Percentiles rank a stretch among this genome's conserved stretches.
These are phyloP conservation scores for Chrysoporthe austroafricana DNA, from an alignment of 2,329 filamentous ascomycete genomes.

Conservation along the genomic window DNA sequence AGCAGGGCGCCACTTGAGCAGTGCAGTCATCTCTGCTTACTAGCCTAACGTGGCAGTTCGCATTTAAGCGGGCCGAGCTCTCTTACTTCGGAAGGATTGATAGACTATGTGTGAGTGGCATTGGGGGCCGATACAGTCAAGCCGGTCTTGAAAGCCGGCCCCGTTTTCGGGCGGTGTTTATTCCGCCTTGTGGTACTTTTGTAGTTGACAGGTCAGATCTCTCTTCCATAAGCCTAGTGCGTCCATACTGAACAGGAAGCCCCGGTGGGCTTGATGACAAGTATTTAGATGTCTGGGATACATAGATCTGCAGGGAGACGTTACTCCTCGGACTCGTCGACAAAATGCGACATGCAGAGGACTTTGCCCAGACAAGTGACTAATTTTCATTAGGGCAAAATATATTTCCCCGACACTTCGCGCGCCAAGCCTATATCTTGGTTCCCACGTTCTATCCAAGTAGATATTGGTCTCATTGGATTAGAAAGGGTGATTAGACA, in stretches of 20 bases:
- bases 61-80: constrained; percentile 14
- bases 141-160: not conserved
- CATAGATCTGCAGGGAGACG: not conserved
- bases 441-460: no score
- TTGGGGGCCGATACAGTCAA: constrained; percentile 17
- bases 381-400: not conserved
- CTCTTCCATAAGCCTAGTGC: not conserved
- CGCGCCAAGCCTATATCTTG: not conserved
- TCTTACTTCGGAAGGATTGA: constrained; percentile 25
- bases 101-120: constrained; percentile 21
- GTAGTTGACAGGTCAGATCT: not conserved
- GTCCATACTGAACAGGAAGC: not conserved
- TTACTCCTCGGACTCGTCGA: not conserved
- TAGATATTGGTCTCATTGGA: no score
- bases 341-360: no score
- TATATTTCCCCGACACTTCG: not conserved
- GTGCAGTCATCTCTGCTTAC: constrained; percentile 4
- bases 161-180: not conserved
- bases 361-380: not conserved
- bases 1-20: not conserved
- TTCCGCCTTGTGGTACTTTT: not conserved
- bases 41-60: constrained; percentile 13
- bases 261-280: not conserved
- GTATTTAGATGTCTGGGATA: not conserved
- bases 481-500: no score